Percentiles rank a stretch among this genome's conserved stretches.
These are phyloP conservation scores for Flaveria brownii DNA, from an alignment of 129 eudicot species.

Conservation along the genomic window DNA sequence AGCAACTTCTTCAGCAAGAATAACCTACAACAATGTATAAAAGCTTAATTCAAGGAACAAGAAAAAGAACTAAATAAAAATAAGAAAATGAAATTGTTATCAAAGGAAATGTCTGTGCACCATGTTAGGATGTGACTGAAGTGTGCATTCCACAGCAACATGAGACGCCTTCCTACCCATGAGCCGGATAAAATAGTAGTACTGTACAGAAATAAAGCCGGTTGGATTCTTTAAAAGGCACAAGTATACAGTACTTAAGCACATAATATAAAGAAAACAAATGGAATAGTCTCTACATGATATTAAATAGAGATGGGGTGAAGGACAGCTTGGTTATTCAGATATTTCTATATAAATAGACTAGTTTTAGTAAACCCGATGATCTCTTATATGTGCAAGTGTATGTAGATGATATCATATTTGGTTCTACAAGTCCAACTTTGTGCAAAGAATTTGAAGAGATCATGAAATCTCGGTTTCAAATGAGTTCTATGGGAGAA, in stretches of 20 bases:
- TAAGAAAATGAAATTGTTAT: constrained; percentile 4
- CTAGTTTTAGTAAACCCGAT: no score
- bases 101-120: constrained; percentile 21
- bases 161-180: constrained; percentile 99
- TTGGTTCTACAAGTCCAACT: no score
- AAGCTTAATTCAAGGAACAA: not conserved
- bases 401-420: no score
- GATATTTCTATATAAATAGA: no score
- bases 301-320: no score
- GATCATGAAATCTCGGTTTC: no score
- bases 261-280: not conserved
- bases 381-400: no score
- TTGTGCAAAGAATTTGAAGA: no score
- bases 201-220: not conserved
- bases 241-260: no score
- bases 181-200: constrained; percentile 72
- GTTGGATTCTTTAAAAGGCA: no score
- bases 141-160: constrained; percentile 96
- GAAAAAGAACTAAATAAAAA: not conserved
- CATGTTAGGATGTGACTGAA: constrained; percentile 96
- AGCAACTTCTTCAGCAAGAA: constrained; percentile 90
- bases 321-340: no score
- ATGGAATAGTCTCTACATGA: not conserved
- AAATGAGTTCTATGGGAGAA: no score
- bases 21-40: constrained; percentile 49